Base-by-base conservation (phyloP, 352 stramenopile species). In the Globisporangium camurandrum region DNA sequence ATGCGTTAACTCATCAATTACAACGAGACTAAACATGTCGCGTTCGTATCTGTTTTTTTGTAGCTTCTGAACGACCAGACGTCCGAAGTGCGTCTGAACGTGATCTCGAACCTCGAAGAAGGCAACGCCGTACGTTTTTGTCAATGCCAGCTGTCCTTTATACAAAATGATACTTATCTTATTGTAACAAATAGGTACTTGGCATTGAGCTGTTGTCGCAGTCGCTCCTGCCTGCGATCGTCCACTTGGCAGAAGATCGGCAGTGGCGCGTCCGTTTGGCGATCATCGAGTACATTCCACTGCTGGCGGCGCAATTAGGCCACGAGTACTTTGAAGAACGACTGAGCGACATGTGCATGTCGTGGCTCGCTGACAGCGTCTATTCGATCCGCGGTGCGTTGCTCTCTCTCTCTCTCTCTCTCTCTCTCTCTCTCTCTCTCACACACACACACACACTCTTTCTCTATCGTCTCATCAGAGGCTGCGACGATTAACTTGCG, bases 261-360 rank as follows among this genome's bases (percentile, higher is more conserved):
- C 97, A 99, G 67, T 99, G 97, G 97, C 82, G 96, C 55, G 97
- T 99, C 58, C 88, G 97, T 34, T 71, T 98, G 14, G 95, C 95
- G 19, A 98, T 99, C 63, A 99, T 99, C 71, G 84, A 98, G 64
- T 96, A 98, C 69, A 98, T 98, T 52, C 97, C 97, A 34, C 69
- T 98, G 39, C 66, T 99, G 33, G 97, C 95, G 4, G 86, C 91
- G 52, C 93, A 98, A 52, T 73, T 99, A 17, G 97, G 96, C 16
- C 78, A 77, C 46, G 76, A 96, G 19, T 98, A 98, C 72, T 99
- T 99, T 54, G 91, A 96, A 56, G 92, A 98, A 49, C 84, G 95
- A 41, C 64, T 99, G n/a, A 71, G 84, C 6, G 75, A 84, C 26
- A 75, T 98, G 34, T 99, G 97, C 65, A 95, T 99, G 73, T 84